Evolutionary conservation across 1,284 basidiomycete species (phyloP), one percentile per base, ranked within the genome.

Genomic region (Rhodofomes roseus): DNA sequence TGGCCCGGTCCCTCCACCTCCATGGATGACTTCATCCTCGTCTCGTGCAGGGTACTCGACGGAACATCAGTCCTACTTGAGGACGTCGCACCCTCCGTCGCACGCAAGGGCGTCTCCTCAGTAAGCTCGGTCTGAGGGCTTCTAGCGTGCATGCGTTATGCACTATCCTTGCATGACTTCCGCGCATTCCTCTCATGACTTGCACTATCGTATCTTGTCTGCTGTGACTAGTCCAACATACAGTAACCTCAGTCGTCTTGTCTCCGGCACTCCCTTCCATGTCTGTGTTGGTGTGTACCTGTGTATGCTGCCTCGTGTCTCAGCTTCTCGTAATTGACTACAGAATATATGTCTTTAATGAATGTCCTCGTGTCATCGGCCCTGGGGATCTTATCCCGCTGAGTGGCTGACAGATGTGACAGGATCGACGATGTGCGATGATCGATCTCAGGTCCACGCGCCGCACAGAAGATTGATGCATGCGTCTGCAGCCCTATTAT

Each of bases 1-100:
- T 4, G 60, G 70, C 40, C 51, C 67, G 0, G 70, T 74, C n/a
- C 75, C 78, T 1, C 76, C 79, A 1, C 80, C 83, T 4, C 80
- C 83, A 12, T 84, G 83, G 83, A 70, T 75, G 40, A 70, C 74
- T 23, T 60, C 73, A 36, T 68, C 71, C 20, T 64, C 74, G 48
- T 56, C 37, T 61, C 69, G 77, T 36, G 43, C 58, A 1, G 71
- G 69, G 44, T 82, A 80, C 64, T 67, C 76, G n/a, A 69, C 75
- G 18, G 80, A 83, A 60, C 82, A 83, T 53, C 83, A 83, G 65
- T 85, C 84, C 25, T 86, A 85, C 66, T 77, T 85, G 71, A 76
- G 85, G 50, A 77, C 80, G 56, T 78, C 81, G 46, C 81, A 83
- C 59, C 72, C 76, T 8, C 71, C 74, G 9, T 76, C 74, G 58